A percentile compares a stretch with the other conserved stretches of the same genome.
phyloP scores from a whole-genome alignment of 306 rosid genomes.

The Cicer cuneatum region DNA sequence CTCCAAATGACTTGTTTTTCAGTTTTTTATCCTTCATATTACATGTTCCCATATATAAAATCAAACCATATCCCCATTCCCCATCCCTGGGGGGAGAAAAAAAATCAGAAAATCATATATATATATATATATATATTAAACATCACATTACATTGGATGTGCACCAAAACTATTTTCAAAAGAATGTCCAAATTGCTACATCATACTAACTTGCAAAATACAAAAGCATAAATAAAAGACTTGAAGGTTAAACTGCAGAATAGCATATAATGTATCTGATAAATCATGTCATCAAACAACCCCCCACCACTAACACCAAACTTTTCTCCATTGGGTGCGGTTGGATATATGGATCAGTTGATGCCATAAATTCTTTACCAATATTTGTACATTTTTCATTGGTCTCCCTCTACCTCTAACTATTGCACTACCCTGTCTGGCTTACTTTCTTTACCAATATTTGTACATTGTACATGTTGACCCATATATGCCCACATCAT shows the following conservation, averaged over 20 bases:
- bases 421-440: too few species aligned
- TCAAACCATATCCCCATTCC: background rate
- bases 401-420: background rate
- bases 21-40: background rate
- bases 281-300: background rate
- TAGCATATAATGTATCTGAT: conserved; percentile 1
- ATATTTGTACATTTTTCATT: background rate
- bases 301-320: background rate
- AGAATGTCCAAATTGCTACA: conserved; percentile 10
- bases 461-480: too few species aligned
- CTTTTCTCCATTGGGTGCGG: background rate
- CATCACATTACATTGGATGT: background rate
- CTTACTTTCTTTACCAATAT: too few species aligned
- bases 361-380: background rate
- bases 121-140: background rate
- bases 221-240: background rate
- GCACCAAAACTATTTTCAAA: conserved; percentile 26
- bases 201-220: background rate
- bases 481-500: background rate
- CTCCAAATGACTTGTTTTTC: conserved; percentile 12
- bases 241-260: background rate
- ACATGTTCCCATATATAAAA: background rate
- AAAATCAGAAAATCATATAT: background rate
- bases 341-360: background rate
- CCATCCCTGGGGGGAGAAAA: background rate